Evolutionary conservation across 225 moss, liverwort and hornwort genomes (phyloP).

Genomic region (Pleurozium schreberi): DNA sequence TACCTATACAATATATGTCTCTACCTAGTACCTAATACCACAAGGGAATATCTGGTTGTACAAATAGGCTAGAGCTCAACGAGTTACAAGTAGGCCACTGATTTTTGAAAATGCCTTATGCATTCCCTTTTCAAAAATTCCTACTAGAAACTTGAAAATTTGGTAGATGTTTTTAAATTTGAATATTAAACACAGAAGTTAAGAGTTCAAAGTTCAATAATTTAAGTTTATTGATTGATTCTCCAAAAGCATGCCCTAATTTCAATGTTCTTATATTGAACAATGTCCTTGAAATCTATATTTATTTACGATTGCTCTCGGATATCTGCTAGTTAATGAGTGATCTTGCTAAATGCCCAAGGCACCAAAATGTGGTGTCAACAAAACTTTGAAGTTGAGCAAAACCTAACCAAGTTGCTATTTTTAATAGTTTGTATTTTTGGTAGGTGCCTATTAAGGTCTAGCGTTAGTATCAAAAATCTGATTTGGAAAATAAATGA

Average conservation of each 20-base stretch:
- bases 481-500: too few species aligned
- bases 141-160: too few species aligned
- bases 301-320: background rate
- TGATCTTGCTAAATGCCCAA: background rate
- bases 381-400: too few species aligned
- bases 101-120: accelerated
- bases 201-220: background rate
- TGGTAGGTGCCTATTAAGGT: too few species aligned
- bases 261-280: background rate
- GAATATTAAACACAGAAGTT: background rate
- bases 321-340: background rate
- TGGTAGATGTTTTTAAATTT: background rate
- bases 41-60: accelerated
- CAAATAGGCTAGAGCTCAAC: accelerated
- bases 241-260: background rate
- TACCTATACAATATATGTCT: background rate
- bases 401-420: too few species aligned
- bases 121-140: accelerated
- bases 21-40: accelerated
- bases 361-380: too few species aligned
- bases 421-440: too few species aligned
- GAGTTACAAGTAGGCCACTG: accelerated
- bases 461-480: too few species aligned
- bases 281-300: background rate
- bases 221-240: too few species aligned